A percentile compares a stretch with the other conserved stretches of the same genome.
Conservation (phyloP, 208 protist genomes). For the Acanthamoeba sp. region DNA sequence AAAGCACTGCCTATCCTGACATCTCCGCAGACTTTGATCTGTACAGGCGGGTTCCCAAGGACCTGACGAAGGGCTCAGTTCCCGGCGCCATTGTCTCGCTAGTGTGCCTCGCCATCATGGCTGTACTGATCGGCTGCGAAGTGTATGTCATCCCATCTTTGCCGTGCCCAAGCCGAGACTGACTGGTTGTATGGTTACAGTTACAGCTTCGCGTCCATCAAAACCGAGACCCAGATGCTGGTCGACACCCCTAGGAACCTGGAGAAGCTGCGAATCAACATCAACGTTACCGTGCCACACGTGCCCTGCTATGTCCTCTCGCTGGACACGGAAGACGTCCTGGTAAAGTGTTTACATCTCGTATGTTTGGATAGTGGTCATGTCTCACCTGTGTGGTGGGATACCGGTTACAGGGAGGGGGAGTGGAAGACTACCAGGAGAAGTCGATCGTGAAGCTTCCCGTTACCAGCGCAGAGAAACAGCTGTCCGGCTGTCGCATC, state of each 20-base stretch:
- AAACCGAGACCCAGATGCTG: constrained; percentile 51
- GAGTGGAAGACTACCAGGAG: constrained; percentile 30
- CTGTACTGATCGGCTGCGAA: constrained; percentile 3
- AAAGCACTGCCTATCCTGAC: no score
- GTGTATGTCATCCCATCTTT: not conserved
- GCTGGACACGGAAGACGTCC: constrained; percentile 49
- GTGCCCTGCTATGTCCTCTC: constrained; percentile 30
- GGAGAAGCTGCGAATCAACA: constrained; percentile 45
- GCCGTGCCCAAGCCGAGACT: not conserved
- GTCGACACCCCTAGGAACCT: constrained; percentile 48
- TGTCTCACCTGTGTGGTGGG: not conserved
- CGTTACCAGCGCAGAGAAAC: not conserved
- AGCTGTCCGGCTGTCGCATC: constrained; percentile 11
- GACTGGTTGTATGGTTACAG: not conserved
- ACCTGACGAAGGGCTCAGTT: constrained; percentile 51
- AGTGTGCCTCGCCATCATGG: constrained; percentile 5
- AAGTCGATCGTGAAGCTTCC: constrained; percentile 56
- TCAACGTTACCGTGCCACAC: constrained; percentile 43
- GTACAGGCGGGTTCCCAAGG: constrained; percentile 42
- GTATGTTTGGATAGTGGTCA: no score
- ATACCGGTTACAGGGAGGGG: not conserved
- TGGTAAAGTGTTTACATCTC: no score
- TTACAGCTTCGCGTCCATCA: constrained; percentile 28
- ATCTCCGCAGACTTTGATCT: constrained; percentile 35
- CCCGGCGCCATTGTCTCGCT: constrained; percentile 63